These are phyloP conservation scores for Tinospora cordifolia DNA, from an alignment of 164 flowering plant species.

Conservation along the genomic window DNA sequence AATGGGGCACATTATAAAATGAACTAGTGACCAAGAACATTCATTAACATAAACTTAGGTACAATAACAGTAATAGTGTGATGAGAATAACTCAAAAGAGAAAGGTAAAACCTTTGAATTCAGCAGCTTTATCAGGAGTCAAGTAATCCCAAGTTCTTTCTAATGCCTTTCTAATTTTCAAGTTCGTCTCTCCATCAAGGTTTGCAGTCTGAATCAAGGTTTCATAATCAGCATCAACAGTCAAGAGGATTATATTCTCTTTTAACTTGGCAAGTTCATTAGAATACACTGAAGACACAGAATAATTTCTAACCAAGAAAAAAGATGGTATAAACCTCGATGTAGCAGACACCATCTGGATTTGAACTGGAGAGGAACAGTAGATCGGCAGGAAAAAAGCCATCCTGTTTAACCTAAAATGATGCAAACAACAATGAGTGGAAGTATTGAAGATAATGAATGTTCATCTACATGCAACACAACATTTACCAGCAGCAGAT, in stretches of 20 bases:
- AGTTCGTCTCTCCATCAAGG: conserved; percentile 95
- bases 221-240: conserved; percentile 4
- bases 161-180: conserved; percentile 89
- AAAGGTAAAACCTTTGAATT: conserved; percentile 62
- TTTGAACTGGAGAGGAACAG: conserved; percentile 85
- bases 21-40: not conserved
- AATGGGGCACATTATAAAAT: too few relatives aligned
- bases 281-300: not conserved
- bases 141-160: conserved; percentile 96
- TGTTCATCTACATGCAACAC: not conserved
- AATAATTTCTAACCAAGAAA: not conserved
- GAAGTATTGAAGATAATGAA: not conserved
- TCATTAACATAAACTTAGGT: not conserved
- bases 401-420: conserved; percentile 86
- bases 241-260: not conserved
- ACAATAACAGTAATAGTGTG: not conserved
- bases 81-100: not conserved
- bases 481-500: not conserved
- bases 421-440: not conserved
- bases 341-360: conserved; percentile 93
- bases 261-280: not conserved
- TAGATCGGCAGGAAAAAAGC: conserved; percentile 88
- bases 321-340: conserved; percentile 49
- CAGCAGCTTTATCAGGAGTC: conserved; percentile 72
- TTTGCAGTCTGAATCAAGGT: conserved; percentile 64